A percentile compares a stretch with the other conserved stretches of the same genome.
Conservation (phyloP, 2,329 filamentous ascomycete genomes). For the Alternaria postmessia region DNA sequence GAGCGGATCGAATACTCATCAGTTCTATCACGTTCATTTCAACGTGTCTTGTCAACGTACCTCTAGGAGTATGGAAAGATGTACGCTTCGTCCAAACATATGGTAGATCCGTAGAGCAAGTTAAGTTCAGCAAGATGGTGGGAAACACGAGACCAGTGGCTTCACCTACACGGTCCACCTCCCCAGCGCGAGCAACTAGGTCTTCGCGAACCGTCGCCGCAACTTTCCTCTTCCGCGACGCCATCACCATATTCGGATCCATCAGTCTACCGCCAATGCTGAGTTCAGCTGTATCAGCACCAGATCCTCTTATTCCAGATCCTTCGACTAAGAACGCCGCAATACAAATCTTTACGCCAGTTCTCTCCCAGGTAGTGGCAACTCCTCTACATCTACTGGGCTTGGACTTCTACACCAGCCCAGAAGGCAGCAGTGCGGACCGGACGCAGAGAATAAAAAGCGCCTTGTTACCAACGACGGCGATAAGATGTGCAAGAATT, state of each 20-base stretch:
- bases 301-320: constrained; percentile 25
- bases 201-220: constrained; percentile 29
- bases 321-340: constrained; percentile 30
- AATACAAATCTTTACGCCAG: constrained; percentile 39
- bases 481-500: constrained; percentile 39
- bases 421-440: constrained; percentile 6
- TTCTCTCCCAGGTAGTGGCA: constrained; percentile 38
- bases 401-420: constrained; percentile 34
- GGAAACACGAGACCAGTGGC: not conserved
- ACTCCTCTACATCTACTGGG: constrained; percentile 40
- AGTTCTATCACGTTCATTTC: constrained; percentile 37
- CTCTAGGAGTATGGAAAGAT: constrained; percentile 40
- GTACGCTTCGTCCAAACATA: constrained; percentile 41
- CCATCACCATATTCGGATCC: constrained; percentile 42
- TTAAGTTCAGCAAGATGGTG: not conserved
- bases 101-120: constrained; percentile 14
- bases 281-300: constrained; percentile 18
- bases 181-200: constrained; percentile 10
- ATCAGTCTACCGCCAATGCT: constrained; percentile 40
- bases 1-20: not conserved
- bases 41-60: constrained; percentile 39
- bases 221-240: constrained; percentile 41
- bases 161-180: not conserved
- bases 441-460: constrained; percentile 25
- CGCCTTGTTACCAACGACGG: constrained; percentile 29